These are phyloP conservation scores for Trichosporon asahii DNA, from an alignment of 1,284 basidiomycete species.

Conservation along the genomic window DNA sequence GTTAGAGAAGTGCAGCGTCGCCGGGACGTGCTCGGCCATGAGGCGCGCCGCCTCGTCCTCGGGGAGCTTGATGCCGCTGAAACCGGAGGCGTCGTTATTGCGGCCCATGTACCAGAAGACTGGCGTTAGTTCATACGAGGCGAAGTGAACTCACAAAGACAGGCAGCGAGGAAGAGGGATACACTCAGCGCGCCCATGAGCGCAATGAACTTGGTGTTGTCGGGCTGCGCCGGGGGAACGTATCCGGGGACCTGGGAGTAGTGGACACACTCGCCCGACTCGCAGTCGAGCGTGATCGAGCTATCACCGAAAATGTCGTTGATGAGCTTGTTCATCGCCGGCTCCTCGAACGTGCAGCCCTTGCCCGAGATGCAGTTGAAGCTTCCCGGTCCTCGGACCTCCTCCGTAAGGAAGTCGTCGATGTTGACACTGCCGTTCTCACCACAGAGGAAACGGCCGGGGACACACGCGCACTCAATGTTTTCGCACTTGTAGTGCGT, in stretches of 20 bases:
- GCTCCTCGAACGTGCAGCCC: constrained; percentile 84
- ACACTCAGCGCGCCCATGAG: constrained; percentile 76
- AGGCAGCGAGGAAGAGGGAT: constrained; percentile 56
- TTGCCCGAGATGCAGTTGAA: constrained; percentile 76
- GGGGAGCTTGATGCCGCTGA: constrained; percentile 73
- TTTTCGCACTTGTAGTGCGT: constrained; percentile 75
- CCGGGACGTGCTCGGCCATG: constrained; percentile 90
- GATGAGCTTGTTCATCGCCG: constrained; percentile 93
- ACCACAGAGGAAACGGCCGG: constrained; percentile 89
- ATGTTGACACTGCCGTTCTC: constrained; percentile 95
- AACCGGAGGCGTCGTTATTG: constrained; percentile 60
- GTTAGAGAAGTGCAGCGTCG: constrained; percentile 80
- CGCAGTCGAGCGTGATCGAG: constrained; percentile 81
- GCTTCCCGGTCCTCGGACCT: constrained; percentile 84
- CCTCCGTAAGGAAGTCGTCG: constrained; percentile 81
- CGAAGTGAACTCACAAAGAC: constrained; percentile 45
- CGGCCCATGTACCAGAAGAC: constrained; percentile 87
- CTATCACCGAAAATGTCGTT: constrained; percentile 87
- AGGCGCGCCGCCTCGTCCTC: constrained; percentile 76
- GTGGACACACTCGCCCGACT: constrained; percentile 89
- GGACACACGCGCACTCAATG: constrained; percentile 85
- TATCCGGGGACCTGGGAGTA: constrained; percentile 93
- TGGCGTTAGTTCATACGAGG: constrained; percentile 34
- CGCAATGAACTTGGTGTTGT: constrained; percentile 76
- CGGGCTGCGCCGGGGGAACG: constrained; percentile 70